Evolutionary conservation across 139 green algal species (phyloP).

Genomic region (Prasinococcaceae sp.): DNA sequence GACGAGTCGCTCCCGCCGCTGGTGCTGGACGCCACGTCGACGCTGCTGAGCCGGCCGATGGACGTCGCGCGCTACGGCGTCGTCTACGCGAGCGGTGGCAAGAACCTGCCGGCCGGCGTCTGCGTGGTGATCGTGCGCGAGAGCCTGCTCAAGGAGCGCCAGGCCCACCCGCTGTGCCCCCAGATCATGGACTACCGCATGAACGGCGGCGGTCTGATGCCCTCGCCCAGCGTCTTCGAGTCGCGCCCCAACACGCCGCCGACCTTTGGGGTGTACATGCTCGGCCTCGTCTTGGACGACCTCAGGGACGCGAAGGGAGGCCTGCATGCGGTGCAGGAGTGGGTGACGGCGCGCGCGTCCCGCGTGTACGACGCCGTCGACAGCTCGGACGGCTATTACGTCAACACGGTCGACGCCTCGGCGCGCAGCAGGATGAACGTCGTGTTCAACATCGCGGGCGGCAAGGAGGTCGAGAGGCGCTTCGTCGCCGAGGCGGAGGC

Average conservation of each 20-base stretch:
- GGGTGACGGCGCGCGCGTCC: not conserved
- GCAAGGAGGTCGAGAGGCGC: not conserved
- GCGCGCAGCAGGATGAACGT: not conserved
- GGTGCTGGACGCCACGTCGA: slow-evolving; percentile 90
- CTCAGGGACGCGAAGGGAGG: slow-evolving; percentile 46
- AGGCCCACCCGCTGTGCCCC: slow-evolving; percentile 50
- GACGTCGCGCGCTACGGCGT: slow-evolving; percentile 86
- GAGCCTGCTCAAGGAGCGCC: slow-evolving; percentile 68
- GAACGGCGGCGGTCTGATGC: slow-evolving; percentile 49
- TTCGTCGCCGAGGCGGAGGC: not conserved
- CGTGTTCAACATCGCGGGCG: not conserved
- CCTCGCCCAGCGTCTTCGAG: slow-evolving; percentile 18
- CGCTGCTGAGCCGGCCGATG: slow-evolving; percentile 91
- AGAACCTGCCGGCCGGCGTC: slow-evolving; percentile 91
- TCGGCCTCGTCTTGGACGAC: slow-evolving; percentile 87
- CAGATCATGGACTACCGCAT: slow-evolving; percentile 89
- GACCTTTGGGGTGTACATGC: slow-evolving; percentile 95
- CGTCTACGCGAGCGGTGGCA: slow-evolving; percentile 95
- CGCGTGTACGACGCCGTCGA: not conserved
- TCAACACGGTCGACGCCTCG: not conserved
- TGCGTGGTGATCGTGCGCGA: slow-evolving; percentile 91
- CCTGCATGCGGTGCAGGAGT: slow-evolving; percentile 41
- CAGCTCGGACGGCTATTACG: not conserved
- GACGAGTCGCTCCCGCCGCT: slow-evolving; percentile 40
- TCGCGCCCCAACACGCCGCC: slow-evolving; percentile 98